Evolutionary conservation across 2,329 filamentous ascomycete genomes (phyloP).

Genomic region (Penicillium sumatraense): DNA sequence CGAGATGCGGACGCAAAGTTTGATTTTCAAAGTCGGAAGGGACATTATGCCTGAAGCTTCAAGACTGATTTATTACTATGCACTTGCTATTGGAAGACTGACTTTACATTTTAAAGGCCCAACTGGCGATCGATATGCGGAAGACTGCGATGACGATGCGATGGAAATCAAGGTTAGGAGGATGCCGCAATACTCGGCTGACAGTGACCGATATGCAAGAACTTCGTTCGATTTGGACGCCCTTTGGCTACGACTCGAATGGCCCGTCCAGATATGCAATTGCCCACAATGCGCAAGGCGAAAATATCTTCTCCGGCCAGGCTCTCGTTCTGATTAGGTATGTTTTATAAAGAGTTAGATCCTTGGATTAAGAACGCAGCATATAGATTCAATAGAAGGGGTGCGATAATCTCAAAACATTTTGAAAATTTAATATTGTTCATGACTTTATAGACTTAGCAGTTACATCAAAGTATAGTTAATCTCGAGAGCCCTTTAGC

Average conservation of each 20-base stretch:
- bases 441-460: too few relatives aligned
- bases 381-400: not conserved
- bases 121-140: not conserved
- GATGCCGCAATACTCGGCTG: not conserved
- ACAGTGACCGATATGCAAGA: not conserved
- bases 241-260: not conserved
- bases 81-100: not conserved
- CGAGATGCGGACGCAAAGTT: not conserved
- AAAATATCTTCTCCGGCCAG: too few relatives aligned
- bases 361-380: not conserved
- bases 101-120: not conserved
- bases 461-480: too few relatives aligned
- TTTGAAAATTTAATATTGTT: not conserved
- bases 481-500: constrained; percentile 15
- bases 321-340: too few relatives aligned
- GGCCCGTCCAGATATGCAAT: constrained; percentile 4
- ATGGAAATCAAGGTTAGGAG: not conserved
- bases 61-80: not conserved
- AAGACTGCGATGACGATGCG: not conserved
- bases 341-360: too few relatives aligned
- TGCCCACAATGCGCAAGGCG: not conserved
- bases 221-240: not conserved
- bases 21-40: not conserved
- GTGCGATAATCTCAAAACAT: not conserved
- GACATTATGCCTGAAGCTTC: not conserved